Percentiles rank a stretch among this genome's conserved stretches.
Evolutionary conservation across 2,329 filamentous ascomycete species (phyloP).

Genomic region (Amauroascus niger): DNA sequence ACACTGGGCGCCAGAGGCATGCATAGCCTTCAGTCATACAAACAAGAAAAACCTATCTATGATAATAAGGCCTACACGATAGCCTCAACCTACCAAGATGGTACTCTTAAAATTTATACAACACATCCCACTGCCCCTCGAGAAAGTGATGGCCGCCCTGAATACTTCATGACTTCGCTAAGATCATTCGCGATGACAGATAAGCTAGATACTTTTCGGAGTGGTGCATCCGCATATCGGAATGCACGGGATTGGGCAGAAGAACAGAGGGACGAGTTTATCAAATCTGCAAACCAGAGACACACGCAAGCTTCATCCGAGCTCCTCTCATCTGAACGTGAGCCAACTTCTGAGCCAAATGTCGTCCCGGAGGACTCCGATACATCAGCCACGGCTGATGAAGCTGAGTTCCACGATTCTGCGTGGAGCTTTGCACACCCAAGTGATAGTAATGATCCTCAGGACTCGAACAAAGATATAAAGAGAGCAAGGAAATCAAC

Average conservation of each 20-base stretch:
- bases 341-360: too few relatives aligned
- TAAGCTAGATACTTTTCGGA: slow-evolving; percentile 25
- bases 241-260: slow-evolving; percentile 34
- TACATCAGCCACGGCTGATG: too few relatives aligned
- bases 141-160: neutral
- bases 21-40: slow-evolving; percentile 32
- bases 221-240: slow-evolving; percentile 32
- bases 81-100: slow-evolving; percentile 20
- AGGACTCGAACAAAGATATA: too few relatives aligned
- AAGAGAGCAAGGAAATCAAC: too few relatives aligned
- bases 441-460: too few relatives aligned
- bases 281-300: slow-evolving; percentile 9
- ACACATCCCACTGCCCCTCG: slow-evolving; percentile 3
- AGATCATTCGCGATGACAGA: slow-evolving; percentile 23
- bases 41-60: slow-evolving; percentile 24
- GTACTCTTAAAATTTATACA: slow-evolving; percentile 13
- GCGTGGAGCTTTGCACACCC: too few relatives aligned
- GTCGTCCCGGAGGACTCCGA: too few relatives aligned
- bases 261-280: slow-evolving; percentile 26
- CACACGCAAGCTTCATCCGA: neutral
- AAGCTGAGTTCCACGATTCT: too few relatives aligned
- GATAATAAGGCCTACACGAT: slow-evolving; percentile 23
- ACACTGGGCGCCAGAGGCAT: slow-evolving; percentile 32
- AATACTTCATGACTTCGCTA: slow-evolving; percentile 19
- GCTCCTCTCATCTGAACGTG: neutral